Evolutionary conservation across 176 grass and related monocot species (phyloP).

Genomic region (Carex cristatella): DNA sequence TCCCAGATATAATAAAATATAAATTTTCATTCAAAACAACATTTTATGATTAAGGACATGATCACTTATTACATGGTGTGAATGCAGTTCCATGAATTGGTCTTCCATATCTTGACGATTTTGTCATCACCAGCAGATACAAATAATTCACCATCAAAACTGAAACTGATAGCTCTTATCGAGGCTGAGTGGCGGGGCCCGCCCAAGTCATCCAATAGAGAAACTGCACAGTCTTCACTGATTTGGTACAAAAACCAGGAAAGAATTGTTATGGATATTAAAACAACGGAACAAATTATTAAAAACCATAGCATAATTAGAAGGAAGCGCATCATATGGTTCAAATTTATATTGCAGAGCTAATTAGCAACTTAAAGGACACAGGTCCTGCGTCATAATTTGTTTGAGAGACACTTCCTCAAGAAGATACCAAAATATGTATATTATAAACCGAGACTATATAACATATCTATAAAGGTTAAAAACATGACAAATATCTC

Average conservation of each 20-base stretch:
- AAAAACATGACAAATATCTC: neutral
- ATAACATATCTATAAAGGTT: neutral
- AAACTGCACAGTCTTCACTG: constrained; percentile 42
- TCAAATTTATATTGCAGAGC: neutral
- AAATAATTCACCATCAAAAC: constrained; percentile 43
- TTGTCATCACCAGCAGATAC: constrained; percentile 81
- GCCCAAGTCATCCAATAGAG: constrained; percentile 34
- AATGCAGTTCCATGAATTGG: constrained; percentile 57
- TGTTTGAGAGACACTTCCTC: neutral
- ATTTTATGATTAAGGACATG: neutral
- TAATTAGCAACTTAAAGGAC: neutral
- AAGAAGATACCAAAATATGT: neutral
- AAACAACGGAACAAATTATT: neutral
- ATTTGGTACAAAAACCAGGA: constrained; percentile 18
- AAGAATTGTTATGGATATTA: neutral
- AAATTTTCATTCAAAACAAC: neutral
- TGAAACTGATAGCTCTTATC: constrained; percentile 63
- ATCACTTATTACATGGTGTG: constrained; percentile 69
- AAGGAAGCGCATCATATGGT: too few relatives aligned
- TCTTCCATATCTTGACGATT: constrained; percentile 78
- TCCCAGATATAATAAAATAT: neutral
- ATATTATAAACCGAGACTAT: neutral
- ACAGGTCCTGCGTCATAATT: neutral
- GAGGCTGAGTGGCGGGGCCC: constrained; percentile 53
- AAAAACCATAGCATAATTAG: neutral